Conservation (phyloP, 2,329 filamentous ascomycete genomes). For the Huntiella savannae region DNA sequence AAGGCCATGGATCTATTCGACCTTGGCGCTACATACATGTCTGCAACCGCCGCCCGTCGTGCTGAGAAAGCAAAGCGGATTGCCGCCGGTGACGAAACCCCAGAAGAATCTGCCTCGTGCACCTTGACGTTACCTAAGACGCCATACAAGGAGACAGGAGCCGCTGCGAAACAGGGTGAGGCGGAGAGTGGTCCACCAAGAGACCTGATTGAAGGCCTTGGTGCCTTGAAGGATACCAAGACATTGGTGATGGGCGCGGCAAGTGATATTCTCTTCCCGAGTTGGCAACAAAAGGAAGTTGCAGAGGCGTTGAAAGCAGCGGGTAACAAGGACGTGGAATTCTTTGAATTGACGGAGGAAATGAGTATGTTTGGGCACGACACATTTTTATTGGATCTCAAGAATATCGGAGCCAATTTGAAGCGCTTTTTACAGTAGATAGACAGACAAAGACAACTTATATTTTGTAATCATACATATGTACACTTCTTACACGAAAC, state of each 20-base stretch:
- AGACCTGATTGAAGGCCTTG: constrained; percentile 62
- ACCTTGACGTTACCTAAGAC: constrained; percentile 63
- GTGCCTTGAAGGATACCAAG: constrained; percentile 53
- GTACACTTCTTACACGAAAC: constrained; percentile 40
- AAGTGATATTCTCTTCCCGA: constrained; percentile 89
- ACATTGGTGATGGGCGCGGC: constrained; percentile 84
- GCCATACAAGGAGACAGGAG: constrained; percentile 71
- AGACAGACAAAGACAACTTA: neutral
- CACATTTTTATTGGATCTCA: constrained; percentile 80
- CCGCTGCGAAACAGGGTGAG: constrained; percentile 21
- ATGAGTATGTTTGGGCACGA: constrained; percentile 91
- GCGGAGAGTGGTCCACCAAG: constrained; percentile 37
- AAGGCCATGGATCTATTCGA: constrained; percentile 99
- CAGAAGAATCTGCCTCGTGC: constrained; percentile 31
- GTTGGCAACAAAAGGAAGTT: constrained; percentile 94
- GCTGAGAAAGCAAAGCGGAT: constrained; percentile 40
- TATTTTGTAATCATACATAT: neutral
- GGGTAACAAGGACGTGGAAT: constrained; percentile 66
- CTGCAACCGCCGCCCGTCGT: constrained; percentile 41
- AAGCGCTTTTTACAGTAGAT: constrained; percentile 46
- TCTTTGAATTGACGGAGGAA: constrained; percentile 85
- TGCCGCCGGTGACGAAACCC: constrained; percentile 31
- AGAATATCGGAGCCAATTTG: constrained; percentile 75
- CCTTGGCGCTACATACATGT: constrained; percentile 53
- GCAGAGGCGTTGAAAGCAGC: constrained; percentile 59